These are phyloP conservation scores for Phytopythium oedochilum DNA, from an alignment of 352 stramenopile species.

Conservation along the genomic window DNA sequence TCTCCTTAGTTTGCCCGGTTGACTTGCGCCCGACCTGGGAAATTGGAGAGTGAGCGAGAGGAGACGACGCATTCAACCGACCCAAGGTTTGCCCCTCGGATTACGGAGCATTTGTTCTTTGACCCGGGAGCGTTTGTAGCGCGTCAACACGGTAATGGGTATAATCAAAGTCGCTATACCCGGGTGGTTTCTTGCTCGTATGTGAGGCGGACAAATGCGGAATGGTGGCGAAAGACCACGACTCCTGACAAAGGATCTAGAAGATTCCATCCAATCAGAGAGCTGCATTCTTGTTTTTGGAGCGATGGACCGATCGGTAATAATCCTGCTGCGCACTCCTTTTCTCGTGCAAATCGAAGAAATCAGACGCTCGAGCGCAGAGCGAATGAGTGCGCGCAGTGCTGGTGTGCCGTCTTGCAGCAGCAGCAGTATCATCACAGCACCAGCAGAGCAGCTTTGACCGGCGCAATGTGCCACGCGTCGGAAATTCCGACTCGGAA, in stretches of 20 bases:
- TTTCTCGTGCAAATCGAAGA: neutral
- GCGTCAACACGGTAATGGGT: too few relatives aligned
- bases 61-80: neutral
- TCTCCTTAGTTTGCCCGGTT: slow-evolving; percentile 7
- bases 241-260: neutral
- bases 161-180: too few relatives aligned
- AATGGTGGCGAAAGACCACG: slow-evolving; percentile 3
- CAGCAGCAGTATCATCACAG: too few relatives aligned
- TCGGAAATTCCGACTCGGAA: too few relatives aligned
- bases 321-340: neutral
- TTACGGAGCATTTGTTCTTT: slow-evolving; percentile 2
- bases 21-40: slow-evolving; percentile 13
- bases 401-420: too few relatives aligned
- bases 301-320: neutral
- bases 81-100: neutral
- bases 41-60: slow-evolving; percentile 20
- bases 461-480: too few relatives aligned
- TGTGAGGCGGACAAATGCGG: too few relatives aligned
- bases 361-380: too few relatives aligned
- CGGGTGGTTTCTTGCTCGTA: too few relatives aligned
- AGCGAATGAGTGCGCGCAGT: too few relatives aligned
- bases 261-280: neutral
- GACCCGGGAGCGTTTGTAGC: neutral
- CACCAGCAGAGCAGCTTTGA: too few relatives aligned
- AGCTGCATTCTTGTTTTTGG: neutral